Conservation (phyloP, 148 eudicot genomes). For the Rhododendron ovatum region DNA sequence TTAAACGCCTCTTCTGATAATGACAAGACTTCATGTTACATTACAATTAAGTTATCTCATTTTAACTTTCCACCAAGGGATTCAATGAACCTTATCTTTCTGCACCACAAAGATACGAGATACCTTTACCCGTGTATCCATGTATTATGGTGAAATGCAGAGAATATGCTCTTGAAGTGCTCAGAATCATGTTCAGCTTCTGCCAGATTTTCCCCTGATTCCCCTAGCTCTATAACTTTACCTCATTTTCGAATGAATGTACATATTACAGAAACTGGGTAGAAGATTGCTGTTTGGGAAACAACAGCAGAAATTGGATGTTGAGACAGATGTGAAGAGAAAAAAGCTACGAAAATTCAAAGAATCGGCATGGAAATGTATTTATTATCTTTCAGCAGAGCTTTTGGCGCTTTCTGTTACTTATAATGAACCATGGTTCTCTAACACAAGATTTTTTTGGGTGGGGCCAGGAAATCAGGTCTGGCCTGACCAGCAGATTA, state of each 20-base stretch:
- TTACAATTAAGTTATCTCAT: neutral
- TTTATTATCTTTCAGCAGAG: constrained; percentile 89
- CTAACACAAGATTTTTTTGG: constrained; percentile 64
- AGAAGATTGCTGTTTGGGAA: constrained; percentile 60
- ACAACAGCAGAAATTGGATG: constrained; percentile 31
- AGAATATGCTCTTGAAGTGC: neutral
- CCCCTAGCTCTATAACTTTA: neutral
- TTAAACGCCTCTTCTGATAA: neutral
- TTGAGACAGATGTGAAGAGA: constrained; percentile 37
- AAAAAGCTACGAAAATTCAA: constrained; percentile 79
- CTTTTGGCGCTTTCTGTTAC: constrained; percentile 63
- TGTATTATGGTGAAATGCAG: neutral
- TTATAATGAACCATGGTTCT: constrained; percentile 84
- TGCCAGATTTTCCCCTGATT: neutral
- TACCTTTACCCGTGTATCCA: neutral
- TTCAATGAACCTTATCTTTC: neutral
- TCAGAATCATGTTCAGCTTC: neutral
- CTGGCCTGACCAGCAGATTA: constrained; percentile 82
- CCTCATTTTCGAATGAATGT: constrained; percentile 12
- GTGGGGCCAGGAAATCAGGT: constrained; percentile 81
- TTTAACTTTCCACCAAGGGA: neutral
- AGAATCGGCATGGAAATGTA: constrained; percentile 94
- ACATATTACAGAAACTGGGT: constrained; percentile 68
- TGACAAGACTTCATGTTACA: neutral
- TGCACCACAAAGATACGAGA: neutral